These are phyloP conservation scores for Colletotrichum eleusines DNA, from an alignment of 2,329 filamentous ascomycete genomes.

Conservation along the genomic window DNA sequence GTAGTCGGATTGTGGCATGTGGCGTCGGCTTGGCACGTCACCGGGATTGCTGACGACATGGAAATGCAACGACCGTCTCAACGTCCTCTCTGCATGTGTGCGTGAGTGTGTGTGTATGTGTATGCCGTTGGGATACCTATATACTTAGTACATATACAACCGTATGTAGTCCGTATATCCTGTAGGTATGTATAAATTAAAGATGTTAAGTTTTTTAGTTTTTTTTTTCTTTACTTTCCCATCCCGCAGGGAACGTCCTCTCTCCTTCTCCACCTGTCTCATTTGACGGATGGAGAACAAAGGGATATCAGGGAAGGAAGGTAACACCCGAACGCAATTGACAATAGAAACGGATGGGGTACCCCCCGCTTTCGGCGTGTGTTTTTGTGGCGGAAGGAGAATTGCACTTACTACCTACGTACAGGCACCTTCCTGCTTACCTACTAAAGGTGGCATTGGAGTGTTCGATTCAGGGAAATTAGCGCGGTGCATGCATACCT, in stretches of 20 bases:
- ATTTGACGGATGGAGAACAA: not conserved
- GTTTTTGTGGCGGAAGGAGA: not conserved
- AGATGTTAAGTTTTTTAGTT: no score
- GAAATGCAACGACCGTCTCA: not conserved
- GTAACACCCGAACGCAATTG: not conserved
- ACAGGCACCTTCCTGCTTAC: no score
- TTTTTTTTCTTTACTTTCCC: no score
- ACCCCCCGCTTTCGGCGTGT: slow-evolving; percentile 28
- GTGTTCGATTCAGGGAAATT: no score
- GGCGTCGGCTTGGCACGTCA: slow-evolving; percentile 40
- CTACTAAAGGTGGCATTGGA: no score
- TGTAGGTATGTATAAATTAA: no score
- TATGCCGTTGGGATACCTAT: no score
- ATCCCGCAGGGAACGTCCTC: not conserved
- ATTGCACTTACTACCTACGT: not conserved
- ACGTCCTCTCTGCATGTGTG: not conserved
- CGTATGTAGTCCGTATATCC: no score
- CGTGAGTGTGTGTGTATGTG: no score
- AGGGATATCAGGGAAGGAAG: not conserved
- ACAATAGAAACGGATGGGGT: not conserved
- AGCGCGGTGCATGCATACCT: slow-evolving; percentile 3
- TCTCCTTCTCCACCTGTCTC: not conserved
- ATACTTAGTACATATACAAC: no score
- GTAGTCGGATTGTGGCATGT: slow-evolving; percentile 4
- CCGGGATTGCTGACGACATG: slow-evolving; percentile 32